phyloP scores from a whole-genome alignment of 495 filamentous ascomycete genomes.

The Ascobolus immersus region DNA sequence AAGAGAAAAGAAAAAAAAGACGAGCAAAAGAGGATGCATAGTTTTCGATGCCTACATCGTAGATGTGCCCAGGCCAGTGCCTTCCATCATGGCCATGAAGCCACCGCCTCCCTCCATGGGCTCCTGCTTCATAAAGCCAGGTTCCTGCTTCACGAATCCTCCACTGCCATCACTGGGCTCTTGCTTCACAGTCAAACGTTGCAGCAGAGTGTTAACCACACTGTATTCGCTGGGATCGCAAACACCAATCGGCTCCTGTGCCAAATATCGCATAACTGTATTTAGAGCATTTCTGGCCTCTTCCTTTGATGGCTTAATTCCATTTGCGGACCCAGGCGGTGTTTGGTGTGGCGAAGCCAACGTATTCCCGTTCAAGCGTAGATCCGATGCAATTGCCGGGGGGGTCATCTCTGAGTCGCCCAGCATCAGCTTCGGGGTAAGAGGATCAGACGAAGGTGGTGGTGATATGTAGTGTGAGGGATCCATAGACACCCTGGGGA shows the following conservation, averaged over 20 bases:
- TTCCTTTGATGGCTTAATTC: slow-evolving; percentile 47
- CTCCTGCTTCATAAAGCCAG: too few species aligned
- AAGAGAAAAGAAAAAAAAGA: too few species aligned
- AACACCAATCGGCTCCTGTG: slow-evolving; percentile 39
- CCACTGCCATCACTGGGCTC: too few species aligned
- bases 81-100: too few species aligned
- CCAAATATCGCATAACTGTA: slow-evolving; percentile 61
- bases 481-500: slow-evolving; percentile 45
- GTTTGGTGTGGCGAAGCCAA: slow-evolving; percentile 17
- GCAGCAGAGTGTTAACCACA: slow-evolving; percentile 45
- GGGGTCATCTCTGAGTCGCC: slow-evolving; percentile 29
- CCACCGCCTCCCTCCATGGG: too few species aligned
- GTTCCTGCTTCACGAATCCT: too few species aligned
- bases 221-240: slow-evolving; percentile 64
- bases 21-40: too few species aligned
- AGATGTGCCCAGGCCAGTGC: too few species aligned
- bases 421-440: slow-evolving; percentile 33
- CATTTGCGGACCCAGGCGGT: slow-evolving; percentile 4
- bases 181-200: too few species aligned
- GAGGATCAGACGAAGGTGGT: slow-evolving; percentile 32
- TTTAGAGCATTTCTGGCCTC: slow-evolving; percentile 71
- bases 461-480: slow-evolving; percentile 46
- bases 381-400: slow-evolving; percentile 44
- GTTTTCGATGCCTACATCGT: too few species aligned
- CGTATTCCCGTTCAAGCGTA: slow-evolving; percentile 29